These are phyloP conservation scores for Trametes cingulata DNA, from an alignment of 768 basidiomycete species.

Conservation along the genomic window DNA sequence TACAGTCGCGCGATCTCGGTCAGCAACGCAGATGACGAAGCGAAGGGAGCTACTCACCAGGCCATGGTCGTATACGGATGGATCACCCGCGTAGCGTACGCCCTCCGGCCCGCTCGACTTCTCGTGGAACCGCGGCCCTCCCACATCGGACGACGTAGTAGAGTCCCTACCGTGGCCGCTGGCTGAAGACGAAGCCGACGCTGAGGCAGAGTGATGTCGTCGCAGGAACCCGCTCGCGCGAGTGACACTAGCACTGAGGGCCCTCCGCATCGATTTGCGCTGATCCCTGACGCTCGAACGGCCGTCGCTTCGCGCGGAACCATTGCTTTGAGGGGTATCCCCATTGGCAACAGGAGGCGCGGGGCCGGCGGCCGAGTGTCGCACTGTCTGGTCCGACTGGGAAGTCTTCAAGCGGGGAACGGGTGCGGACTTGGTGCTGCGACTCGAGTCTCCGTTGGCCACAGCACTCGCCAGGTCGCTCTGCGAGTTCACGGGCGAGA, in stretches of 20 bases:
- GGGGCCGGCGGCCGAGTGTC: too few relatives aligned
- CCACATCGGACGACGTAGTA: conserved; percentile 24
- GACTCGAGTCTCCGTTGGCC: neutral
- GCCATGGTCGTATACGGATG: conserved; percentile 52
- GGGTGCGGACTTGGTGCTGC: neutral
- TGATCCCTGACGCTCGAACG: neutral
- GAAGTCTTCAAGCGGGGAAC: neutral
- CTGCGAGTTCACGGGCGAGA: neutral
- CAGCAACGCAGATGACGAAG: too few relatives aligned
- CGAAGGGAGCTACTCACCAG: conserved; percentile 41
- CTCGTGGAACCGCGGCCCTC: conserved; percentile 24
- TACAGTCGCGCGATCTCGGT: too few relatives aligned
- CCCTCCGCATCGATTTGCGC: conserved; percentile 15
- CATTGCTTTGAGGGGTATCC: neutral
- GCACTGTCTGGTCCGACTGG: neutral
- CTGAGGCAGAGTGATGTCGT: neutral
- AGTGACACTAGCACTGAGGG: conserved; percentile 13
- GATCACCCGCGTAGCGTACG: conserved; percentile 58
- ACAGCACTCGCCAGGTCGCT: neutral
- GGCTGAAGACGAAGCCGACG: neutral
- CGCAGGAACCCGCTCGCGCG: conserved; percentile 19
- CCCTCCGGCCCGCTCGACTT: conserved; percentile 16
- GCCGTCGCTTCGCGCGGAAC: neutral
- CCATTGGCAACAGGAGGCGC: neutral
- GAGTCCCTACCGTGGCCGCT: neutral